Conservation (phyloP, 1,284 basidiomycete genomes). For the Boletus holoroseus region DNA sequence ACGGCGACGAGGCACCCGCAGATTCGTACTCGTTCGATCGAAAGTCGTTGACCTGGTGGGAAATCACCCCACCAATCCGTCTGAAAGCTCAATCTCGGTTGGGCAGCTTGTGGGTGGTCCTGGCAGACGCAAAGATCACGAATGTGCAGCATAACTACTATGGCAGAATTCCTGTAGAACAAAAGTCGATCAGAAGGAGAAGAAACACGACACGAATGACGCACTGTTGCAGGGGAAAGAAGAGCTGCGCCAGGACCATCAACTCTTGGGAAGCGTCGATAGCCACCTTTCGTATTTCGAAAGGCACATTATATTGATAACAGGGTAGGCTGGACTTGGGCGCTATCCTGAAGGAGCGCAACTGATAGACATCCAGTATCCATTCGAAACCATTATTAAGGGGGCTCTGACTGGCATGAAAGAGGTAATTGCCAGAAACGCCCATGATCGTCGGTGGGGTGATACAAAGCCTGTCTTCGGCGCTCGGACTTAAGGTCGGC, state of each 20-base stretch:
- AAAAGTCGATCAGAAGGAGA: neutral
- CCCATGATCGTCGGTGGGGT: conserved; percentile 41
- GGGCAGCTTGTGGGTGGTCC: conserved; percentile 25
- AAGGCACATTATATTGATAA: conserved; percentile 43
- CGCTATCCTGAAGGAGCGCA: conserved; percentile 48
- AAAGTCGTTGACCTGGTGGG: conserved; percentile 33
- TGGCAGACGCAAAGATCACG: conserved; percentile 28
- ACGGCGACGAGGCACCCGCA: conserved; percentile 26
- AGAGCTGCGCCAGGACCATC: conserved; percentile 43
- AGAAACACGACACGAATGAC: conserved; percentile 8
- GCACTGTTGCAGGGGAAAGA: conserved; percentile 22
- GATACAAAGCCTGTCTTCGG: conserved; percentile 45
- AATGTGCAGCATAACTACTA: conserved; percentile 27
- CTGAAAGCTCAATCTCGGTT: conserved; percentile 28
- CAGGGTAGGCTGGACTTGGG: conserved; percentile 45
- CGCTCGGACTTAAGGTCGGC: conserved; percentile 46
- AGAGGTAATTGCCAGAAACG: conserved; percentile 48
- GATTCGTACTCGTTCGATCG: conserved; percentile 30
- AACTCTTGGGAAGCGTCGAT: conserved; percentile 48
- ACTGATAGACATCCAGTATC: conserved; percentile 47
- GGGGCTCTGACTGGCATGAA: conserved; percentile 45
- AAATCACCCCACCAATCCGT: conserved; percentile 35
- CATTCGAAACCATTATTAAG: conserved; percentile 33
- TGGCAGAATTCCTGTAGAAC: conserved; percentile 24
- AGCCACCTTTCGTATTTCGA: conserved; percentile 45